Evolutionary conservation across 1,284 basidiomycete species (phyloP).

Genomic region (Ustanciosporium gigantosporum): DNA sequence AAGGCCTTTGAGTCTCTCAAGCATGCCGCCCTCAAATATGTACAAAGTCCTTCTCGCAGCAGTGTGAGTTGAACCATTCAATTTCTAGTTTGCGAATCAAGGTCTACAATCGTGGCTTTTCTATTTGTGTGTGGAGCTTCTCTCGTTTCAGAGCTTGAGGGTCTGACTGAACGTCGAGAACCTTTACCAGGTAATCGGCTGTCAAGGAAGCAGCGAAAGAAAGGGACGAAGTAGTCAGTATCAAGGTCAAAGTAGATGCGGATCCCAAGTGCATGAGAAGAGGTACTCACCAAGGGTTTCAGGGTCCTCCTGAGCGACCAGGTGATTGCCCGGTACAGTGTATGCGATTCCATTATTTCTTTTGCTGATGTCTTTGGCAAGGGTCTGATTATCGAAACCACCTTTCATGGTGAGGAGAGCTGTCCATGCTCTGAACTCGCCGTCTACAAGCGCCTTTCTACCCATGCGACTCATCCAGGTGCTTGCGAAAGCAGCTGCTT

Average conservation of each 20-base stretch:
- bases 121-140: conserved; percentile 21
- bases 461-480: conserved; percentile 31
- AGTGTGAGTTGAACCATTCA: no score
- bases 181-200: conserved; percentile 10
- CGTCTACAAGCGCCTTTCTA: conserved; percentile 5
- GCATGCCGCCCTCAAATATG: no score
- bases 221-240: background rate
- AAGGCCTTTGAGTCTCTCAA: no score
- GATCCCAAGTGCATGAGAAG: background rate
- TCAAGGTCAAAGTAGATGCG: background rate
- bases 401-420: conserved; percentile 26
- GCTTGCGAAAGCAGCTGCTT: conserved; percentile 43
- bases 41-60: no score
- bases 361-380: conserved; percentile 17
- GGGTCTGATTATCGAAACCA: conserved; percentile 16
- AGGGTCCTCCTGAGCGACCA: conserved; percentile 52
- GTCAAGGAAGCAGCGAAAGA: no score
- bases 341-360: conserved; percentile 21
- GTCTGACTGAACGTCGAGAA: conserved; percentile 18
- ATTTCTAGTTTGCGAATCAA: no score
- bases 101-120: conserved; percentile 15
- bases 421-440: conserved; percentile 17
- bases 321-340: conserved; percentile 36
- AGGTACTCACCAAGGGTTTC: conserved; percentile 9
- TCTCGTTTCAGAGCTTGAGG: conserved; percentile 11